Base-by-base conservation (phyloP, 108 stramenopile species). In the Cyclotella distinguenda region DNA sequence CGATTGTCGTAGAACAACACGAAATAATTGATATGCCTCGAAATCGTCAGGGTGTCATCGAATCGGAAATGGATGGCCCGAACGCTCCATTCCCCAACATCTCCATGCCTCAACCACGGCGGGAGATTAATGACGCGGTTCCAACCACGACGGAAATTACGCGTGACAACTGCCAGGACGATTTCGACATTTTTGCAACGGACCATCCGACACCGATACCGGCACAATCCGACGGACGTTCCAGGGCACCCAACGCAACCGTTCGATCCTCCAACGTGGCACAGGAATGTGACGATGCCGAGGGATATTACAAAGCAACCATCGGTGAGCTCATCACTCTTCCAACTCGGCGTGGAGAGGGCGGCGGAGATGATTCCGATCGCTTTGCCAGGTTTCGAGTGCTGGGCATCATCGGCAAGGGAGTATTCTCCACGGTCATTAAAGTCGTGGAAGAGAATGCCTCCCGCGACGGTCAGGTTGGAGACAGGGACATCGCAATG, bases 261-360 rank as follows among this genome's bases (percentile, higher is more conserved):
- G 25, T 45, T 12, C 23, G 55, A 12, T 21, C 33, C 39, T 49
- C 44, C 54, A 60, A 11, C 49, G 57, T 49, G 31, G 55, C 67
- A 19, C 86, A 87, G 57, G 87, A 97, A 67, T 97, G 92, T 80
- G 95, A 97, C 57, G 98, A 99, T 66, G 72, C 64, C 15, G 98
- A 99, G 70, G 98, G 98, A n/a, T 99, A 99, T 72, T 99, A 98
- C 81, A 93, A 85, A 63, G 91, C 96, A 7, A 66, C 72, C 26
- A 95, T 96, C 58, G 95, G 94, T 45, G 92, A 94, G 74, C 61
- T 78, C 15, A 83, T 93, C 3, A 62, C 68, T 16, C 49, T 82
- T 34, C 67, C 79, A 34, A 79, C 33, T 42, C n/a, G 63, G 12
- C 68, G 42, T 35, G 27, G 69, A 42, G 57, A 51, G 9, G 45